Conservation (phyloP, 805 yeast species). For the Yarrowia hollandica region DNA sequence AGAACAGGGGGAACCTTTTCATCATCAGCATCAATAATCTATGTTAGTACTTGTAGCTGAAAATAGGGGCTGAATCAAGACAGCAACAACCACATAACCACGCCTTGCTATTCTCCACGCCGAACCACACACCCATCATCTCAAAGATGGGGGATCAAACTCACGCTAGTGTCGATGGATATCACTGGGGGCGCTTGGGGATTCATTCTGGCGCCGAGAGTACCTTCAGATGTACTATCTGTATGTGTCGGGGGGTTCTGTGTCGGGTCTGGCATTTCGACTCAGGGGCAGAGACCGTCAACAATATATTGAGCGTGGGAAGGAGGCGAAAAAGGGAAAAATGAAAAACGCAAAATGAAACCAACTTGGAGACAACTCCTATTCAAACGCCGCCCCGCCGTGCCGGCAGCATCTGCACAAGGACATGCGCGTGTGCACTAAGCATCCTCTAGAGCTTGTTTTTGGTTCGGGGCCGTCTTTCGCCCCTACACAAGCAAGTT, state of each 20-base stretch:
- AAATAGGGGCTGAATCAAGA: too few relatives aligned
- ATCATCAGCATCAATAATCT: conserved; percentile 25
- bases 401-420: neutral
- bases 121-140: too few relatives aligned
- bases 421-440: conserved; percentile 12
- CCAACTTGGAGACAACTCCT: too few relatives aligned
- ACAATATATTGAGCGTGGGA: neutral
- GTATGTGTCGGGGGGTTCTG: neutral
- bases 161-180: conserved; percentile 28
- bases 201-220: conserved; percentile 2
- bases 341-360: neutral
- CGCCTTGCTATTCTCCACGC: too few relatives aligned
- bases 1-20: neutral
- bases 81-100: too few relatives aligned
- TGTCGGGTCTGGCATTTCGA: conserved; percentile 12
- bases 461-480: conserved; percentile 1
- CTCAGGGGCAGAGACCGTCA: neutral
- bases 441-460: conserved; percentile 1
- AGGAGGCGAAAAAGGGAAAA: neutral
- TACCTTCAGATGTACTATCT: neutral
- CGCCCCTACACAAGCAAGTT: conserved; percentile 6
- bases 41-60: neutral
- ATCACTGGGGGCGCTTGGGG: conserved; percentile 27
- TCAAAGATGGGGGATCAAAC: too few relatives aligned
- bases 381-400: conserved; percentile 18